Percentiles rank a stretch among this genome's conserved stretches.
Conservation (phyloP, 2,329 filamentous ascomycete genomes). For the Dactylellina haptotyla region DNA sequence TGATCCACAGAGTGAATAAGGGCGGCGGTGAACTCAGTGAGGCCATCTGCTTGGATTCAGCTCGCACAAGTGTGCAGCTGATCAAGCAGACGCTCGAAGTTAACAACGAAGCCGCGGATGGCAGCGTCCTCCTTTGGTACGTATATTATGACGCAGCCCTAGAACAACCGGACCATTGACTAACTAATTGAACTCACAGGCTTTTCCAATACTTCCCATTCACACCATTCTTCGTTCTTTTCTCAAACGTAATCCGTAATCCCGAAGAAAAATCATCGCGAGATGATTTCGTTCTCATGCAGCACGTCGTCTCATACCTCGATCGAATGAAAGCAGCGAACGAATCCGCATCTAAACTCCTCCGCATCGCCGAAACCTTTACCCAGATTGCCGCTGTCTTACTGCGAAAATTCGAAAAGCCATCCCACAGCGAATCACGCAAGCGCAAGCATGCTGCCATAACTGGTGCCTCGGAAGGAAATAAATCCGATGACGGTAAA, state of each 20-base stretch:
- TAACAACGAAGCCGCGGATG: constrained; percentile 60
- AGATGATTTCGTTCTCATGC: constrained; percentile 57
- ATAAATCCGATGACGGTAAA: constrained; percentile 47
- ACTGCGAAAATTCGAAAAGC: constrained; percentile 50
- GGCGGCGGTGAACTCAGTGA: constrained; percentile 45
- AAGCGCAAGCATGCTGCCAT: constrained; percentile 54
- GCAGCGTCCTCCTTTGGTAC: constrained; percentile 60
- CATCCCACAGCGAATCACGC: constrained; percentile 43
- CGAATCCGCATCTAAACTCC: constrained; percentile 57
- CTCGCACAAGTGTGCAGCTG: constrained; percentile 48
- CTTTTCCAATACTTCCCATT: constrained; percentile 66
- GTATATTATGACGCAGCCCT: not conserved
- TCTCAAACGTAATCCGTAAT: constrained; percentile 66
- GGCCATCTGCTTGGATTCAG: constrained; percentile 48
- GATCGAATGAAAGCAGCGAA: constrained; percentile 56
- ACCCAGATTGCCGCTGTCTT: constrained; percentile 56
- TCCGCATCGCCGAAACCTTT: constrained; percentile 57
- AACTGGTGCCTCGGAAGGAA: constrained; percentile 6
- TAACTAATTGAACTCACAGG: constrained; percentile 9
- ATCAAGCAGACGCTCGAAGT: constrained; percentile 52
- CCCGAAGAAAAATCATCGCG: constrained; percentile 52
- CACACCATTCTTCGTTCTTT: constrained; percentile 70
- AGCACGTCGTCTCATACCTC: constrained; percentile 57
- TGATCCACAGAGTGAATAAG: constrained; percentile 50
- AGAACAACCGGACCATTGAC: not conserved